Percentiles rank a stretch among this genome's conserved stretches.
Evolutionary conservation across 2,329 filamentous ascomycete genomes (phyloP).

Genomic region (Cladosporium cucumerinum): DNA sequence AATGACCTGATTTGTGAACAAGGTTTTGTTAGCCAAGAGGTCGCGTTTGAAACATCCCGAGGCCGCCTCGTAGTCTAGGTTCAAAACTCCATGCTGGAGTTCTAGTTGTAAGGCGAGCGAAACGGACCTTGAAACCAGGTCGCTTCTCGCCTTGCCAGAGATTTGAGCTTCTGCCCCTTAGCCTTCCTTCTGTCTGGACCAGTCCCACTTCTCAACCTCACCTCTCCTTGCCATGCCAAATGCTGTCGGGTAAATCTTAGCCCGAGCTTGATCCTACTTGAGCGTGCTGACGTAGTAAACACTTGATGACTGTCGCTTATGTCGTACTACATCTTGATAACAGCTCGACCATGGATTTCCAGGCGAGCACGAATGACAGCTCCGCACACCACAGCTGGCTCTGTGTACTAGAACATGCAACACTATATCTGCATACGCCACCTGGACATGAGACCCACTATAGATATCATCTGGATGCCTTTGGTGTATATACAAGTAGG

Average conservation of each 20-base stretch:
- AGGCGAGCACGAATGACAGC: neutral
- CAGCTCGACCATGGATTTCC: neutral
- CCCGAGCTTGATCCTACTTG: neutral
- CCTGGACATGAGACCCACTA: neutral
- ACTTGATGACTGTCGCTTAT: neutral
- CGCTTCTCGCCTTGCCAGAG: neutral
- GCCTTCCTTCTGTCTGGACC: neutral
- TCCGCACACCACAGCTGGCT: neutral
- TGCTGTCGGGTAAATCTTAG: neutral
- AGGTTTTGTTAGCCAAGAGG: neutral
- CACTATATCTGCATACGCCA: neutral
- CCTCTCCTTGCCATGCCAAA: neutral
- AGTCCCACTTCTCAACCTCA: neutral
- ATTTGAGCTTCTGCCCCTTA: neutral
- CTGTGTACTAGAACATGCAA: neutral
- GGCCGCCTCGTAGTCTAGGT: neutral
- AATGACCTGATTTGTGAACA: neutral
- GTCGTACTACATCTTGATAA: neutral
- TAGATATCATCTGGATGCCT: neutral
- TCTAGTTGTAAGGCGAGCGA: no score
- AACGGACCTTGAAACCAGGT: no score
- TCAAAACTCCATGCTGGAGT: no score
- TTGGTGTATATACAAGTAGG: neutral
- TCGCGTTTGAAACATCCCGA: neutral
- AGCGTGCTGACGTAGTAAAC: neutral